Conservation (phyloP, 495 filamentous ascomycete genomes). For the Talaromyces liani region DNA sequence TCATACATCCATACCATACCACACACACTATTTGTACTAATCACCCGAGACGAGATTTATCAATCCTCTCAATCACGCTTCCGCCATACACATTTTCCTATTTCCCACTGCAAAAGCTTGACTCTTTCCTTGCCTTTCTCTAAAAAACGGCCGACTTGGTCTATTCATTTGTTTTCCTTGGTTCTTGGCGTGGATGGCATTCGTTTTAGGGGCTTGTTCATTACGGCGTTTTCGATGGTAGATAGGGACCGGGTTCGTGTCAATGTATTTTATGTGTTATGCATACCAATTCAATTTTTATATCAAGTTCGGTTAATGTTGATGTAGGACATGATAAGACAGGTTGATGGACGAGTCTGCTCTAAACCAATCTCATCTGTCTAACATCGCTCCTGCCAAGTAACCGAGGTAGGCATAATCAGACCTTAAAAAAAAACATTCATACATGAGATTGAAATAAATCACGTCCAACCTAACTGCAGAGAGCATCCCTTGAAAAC, state of each 20-base stretch:
- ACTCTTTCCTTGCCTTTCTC: neutral
- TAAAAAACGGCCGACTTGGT: neutral
- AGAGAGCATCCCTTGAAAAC: neutral
- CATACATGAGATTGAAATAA: neutral
- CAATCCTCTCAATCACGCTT: neutral
- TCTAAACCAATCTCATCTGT: too few relatives aligned
- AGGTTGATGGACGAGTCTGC: too few relatives aligned
- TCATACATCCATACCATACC: neutral
- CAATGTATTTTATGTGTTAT: neutral
- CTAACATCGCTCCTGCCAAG: too few relatives aligned
- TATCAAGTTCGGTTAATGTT: too few relatives aligned
- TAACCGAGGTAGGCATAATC: too few relatives aligned
- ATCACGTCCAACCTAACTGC: neutral
- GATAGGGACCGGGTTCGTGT: neutral
- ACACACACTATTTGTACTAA: neutral
- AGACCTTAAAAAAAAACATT: too few relatives aligned
- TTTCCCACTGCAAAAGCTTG: neutral
- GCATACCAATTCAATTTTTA: neutral
- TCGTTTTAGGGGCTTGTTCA: neutral
- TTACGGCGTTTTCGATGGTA: neutral
- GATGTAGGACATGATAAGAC: too few relatives aligned
- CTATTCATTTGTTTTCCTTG: neutral
- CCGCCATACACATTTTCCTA: neutral
- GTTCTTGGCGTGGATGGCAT: neutral
- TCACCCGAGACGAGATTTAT: neutral